Evolutionary conservation across 495 filamentous ascomycete genomes (phyloP).

Genomic region (Xylaria nigripes): DNA sequence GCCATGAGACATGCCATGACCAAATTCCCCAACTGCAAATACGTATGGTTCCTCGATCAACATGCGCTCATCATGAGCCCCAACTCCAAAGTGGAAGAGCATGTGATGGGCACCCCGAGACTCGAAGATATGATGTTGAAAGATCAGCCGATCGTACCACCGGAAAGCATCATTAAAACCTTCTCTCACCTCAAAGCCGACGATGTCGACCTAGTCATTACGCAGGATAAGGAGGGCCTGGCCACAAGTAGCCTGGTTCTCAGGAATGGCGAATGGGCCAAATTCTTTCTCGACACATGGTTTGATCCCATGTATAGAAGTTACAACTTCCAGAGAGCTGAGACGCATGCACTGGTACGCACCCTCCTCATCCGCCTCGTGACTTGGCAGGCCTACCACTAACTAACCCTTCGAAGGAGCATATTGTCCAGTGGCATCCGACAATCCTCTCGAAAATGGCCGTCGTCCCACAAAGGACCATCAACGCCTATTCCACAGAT

Average conservation of each 20-base stretch:
- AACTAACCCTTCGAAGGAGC: slow-evolving; percentile 52
- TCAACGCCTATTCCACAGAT: slow-evolving; percentile 62
- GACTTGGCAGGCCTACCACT: background rate
- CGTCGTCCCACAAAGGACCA: slow-evolving; percentile 67
- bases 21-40: slow-evolving; percentile 59
- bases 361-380: background rate
- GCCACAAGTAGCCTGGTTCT: slow-evolving; percentile 70
- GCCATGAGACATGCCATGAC: slow-evolving; percentile 89
- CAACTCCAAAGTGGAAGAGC: slow-evolving; percentile 51
- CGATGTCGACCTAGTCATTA: slow-evolving; percentile 73
- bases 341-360: slow-evolving; percentile 82
- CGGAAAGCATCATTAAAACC: slow-evolving; percentile 93
- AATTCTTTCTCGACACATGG: slow-evolving; percentile 92
- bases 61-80: slow-evolving; percentile 90
- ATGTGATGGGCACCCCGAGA: slow-evolving; percentile 56
- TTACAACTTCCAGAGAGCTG: slow-evolving; percentile 94
- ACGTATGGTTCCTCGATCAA: slow-evolving; percentile 77
- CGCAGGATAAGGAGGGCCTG: slow-evolving; percentile 79
- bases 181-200: slow-evolving; percentile 70
- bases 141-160: slow-evolving; percentile 81
- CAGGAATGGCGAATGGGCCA: slow-evolving; percentile 77
- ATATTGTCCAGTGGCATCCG: slow-evolving; percentile 97
- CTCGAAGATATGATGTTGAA: slow-evolving; percentile 78
- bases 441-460: slow-evolving; percentile 86
- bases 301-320: slow-evolving; percentile 87